Conservation (phyloP, 805 yeast genomes). For the Allodekkera sacchari region DNA sequence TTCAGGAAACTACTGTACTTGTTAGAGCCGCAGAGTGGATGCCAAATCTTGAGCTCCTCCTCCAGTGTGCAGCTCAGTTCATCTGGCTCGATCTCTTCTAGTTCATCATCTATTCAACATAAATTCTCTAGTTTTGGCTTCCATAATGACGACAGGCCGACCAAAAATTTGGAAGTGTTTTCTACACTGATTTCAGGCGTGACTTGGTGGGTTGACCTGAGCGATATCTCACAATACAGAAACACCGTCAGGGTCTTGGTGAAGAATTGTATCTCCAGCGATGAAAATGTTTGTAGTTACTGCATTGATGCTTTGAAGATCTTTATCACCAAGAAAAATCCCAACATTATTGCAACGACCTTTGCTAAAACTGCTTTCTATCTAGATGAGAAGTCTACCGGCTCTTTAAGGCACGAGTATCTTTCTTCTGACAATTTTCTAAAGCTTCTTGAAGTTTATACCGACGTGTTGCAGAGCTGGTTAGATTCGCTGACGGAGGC, state of each 20-base stretch:
- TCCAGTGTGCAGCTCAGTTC: slow-evolving; percentile 3
- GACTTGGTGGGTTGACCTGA: slow-evolving; percentile 54
- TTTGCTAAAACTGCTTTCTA: slow-evolving; percentile 75
- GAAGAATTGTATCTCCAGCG: slow-evolving; percentile 65
- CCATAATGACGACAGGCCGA: slow-evolving; percentile 25
- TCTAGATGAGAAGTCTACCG: slow-evolving; percentile 62
- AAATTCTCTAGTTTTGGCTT: slow-evolving; percentile 32
- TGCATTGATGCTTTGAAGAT: slow-evolving; percentile 55
- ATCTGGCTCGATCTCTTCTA: slow-evolving; percentile 12
- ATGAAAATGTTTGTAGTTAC: slow-evolving; percentile 52
- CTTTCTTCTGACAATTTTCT: slow-evolving; percentile 55
- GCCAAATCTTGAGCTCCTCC: slow-evolving; percentile 18
- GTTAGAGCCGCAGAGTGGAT: slow-evolving; percentile 53
- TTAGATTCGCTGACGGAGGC: slow-evolving; percentile 46
- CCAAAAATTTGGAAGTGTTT: slow-evolving; percentile 48
- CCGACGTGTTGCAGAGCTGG: slow-evolving; percentile 80
- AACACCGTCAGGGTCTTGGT: slow-evolving; percentile 68
- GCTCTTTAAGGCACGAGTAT: slow-evolving; percentile 46
- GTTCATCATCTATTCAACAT: slow-evolving; percentile 21
- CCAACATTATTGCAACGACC: slow-evolving; percentile 60
- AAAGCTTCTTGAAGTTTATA: slow-evolving; percentile 56
- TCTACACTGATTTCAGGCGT: slow-evolving; percentile 61
- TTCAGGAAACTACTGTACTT: slow-evolving; percentile 48
- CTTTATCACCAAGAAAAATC: slow-evolving; percentile 60
- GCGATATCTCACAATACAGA: slow-evolving; percentile 34